Conservation (phyloP, 805 yeast genomes). For the Ogataea glucozyma region DNA sequence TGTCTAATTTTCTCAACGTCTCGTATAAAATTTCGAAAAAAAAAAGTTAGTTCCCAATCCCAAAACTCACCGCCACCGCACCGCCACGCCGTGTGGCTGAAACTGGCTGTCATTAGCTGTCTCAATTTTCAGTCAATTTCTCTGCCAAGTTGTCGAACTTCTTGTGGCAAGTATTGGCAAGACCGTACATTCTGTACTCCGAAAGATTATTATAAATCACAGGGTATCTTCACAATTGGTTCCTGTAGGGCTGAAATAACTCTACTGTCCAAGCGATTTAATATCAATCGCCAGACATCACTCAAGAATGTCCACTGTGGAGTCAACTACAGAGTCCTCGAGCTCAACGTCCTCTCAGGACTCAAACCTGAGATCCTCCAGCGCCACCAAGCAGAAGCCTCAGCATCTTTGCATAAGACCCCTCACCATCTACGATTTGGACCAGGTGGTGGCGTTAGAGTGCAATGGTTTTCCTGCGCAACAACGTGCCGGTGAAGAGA, state of each 20-base stretch:
- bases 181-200: background rate
- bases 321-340: constrained; percentile 34
- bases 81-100: too few species aligned
- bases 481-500: constrained; percentile 70
- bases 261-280: too few species aligned
- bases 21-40: too few species aligned
- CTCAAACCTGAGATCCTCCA: constrained; percentile 21
- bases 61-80: too few species aligned
- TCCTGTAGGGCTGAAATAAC: too few species aligned
- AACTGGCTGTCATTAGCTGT: constrained; percentile 3
- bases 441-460: constrained; percentile 64
- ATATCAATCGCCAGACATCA: background rate
- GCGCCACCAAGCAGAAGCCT: constrained; percentile 42
- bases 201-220: background rate
- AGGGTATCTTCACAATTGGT: too few species aligned
- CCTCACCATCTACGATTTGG: constrained; percentile 69
- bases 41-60: too few species aligned
- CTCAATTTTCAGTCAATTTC: background rate
- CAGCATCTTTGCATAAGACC: constrained; percentile 73
- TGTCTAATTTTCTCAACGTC: too few species aligned
- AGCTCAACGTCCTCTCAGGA: constrained; percentile 22
- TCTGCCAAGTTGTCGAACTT: constrained; percentile 2
- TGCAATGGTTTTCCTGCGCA: constrained; percentile 62
- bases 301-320: constrained; percentile 16
- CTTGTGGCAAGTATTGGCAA: constrained; percentile 6